phyloP scores from a whole-genome alignment of 1,284 basidiomycete genomes.

The Fomes fomentarius region DNA sequence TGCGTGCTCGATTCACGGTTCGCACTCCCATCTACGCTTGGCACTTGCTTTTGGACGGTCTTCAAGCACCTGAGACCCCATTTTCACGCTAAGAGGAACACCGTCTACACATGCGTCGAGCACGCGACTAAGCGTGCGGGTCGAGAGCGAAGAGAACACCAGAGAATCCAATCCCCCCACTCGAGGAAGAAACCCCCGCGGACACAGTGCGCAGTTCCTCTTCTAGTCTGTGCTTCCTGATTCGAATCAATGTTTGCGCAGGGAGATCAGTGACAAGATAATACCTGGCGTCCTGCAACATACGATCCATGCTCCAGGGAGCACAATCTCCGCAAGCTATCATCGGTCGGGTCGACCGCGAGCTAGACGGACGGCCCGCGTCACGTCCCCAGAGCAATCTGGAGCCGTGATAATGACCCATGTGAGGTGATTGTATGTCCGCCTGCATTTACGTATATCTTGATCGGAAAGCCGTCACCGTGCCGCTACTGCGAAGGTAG shows the following conservation, averaged over 20 bases:
- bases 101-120: neutral
- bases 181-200: slow-evolving; percentile 4
- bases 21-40: neutral
- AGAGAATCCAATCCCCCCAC: neutral
- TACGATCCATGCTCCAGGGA: no score
- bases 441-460: neutral
- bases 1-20: neutral
- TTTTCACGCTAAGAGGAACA: neutral
- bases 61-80: neutral
- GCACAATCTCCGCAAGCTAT: slow-evolving; percentile 3
- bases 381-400: neutral
- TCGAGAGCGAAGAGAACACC: slow-evolving; percentile 1
- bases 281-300: no score
- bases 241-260: neutral
- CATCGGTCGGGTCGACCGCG: neutral
- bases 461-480: slow-evolving; percentile 1
- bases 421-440: slow-evolving; percentile 4
- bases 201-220: neutral
- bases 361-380: slow-evolving; percentile 6
- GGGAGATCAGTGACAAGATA: no score
- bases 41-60: neutral
- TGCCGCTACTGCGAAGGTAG: neutral
- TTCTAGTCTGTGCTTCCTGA: neutral
- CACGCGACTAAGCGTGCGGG: neutral
- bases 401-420: neutral